Evolutionary conservation across 2,329 filamentous ascomycete species (phyloP), one percentile per base, ranked within the genome.

Genomic region (Pyrenochaeta sp.): DNA sequence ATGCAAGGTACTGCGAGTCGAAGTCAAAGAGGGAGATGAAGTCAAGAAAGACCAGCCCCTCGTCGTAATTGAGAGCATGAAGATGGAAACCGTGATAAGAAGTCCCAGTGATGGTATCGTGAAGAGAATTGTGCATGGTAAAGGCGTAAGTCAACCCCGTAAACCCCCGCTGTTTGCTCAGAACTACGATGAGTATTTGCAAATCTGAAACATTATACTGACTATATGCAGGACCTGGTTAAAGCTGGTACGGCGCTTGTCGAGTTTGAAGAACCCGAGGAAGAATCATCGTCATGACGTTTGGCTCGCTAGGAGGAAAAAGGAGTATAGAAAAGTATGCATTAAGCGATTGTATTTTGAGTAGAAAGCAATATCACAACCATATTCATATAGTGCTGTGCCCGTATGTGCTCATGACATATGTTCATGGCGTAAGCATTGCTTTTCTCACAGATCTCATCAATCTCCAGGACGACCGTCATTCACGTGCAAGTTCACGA

Each of bases 1-100:
- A 1, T 98, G 95, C 78, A 98, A 98, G 79, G 89, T 99, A 21
- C 79, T 99, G 57, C 87, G 91, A 61, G 95, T 97, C 42, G 91
- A 97, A 75, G 92, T 97, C 0, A 78, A 83, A 23, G 92, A 92
- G 64, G 95, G 95, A 0, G 87, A 96, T 60, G 78, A 77, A 41
- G 95, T 99, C 14, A 87, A 87, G 72, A 96, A 94, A 79, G 93
- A 94, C 40, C 87, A 94, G 51, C 87, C 92, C 6, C 79, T 99
- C 52, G 91, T 98, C 11, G 92, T 98, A 4, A 77, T 77, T 55
- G 77, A 80, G 66, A 79, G 77, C 41, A 81, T 80, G 78, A 81
- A 84, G 75, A 84, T 84, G 82, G 82, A 84, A 72, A 84, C 81
- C 21, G 80, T 83, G 53, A 83, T 84, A 42, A 53, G 81, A 15